Percentiles rank a stretch among this genome's conserved stretches.
phyloP scores from a whole-genome alignment of 2,329 filamentous ascomycete genomes.

The Tolypocladium tundrense region DNA sequence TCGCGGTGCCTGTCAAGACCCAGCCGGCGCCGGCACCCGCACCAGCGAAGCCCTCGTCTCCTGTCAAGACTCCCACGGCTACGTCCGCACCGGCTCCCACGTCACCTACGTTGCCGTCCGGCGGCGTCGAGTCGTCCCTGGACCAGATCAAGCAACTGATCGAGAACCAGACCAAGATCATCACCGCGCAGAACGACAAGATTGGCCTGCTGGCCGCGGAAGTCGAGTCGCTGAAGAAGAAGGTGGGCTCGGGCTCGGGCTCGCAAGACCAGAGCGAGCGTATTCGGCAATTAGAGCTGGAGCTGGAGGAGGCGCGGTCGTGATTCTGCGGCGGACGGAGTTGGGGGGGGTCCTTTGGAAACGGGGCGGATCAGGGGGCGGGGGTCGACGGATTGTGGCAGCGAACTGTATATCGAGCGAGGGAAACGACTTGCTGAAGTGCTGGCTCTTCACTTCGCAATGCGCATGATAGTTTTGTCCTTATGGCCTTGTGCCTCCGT shows the following conservation, averaged over 20 bases:
- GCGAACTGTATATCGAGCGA: not conserved
- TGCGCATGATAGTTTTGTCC: not conserved
- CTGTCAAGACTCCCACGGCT: slow-evolving; percentile 16
- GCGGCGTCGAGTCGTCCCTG: slow-evolving; percentile 52
- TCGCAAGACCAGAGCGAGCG: slow-evolving; percentile 56
- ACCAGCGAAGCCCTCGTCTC: slow-evolving; percentile 20
- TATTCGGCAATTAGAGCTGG: slow-evolving; percentile 57
- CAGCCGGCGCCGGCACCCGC: slow-evolving; percentile 10
- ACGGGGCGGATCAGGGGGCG: not conserved
- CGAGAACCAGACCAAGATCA: slow-evolving; percentile 66
- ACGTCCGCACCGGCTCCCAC: slow-evolving; percentile 18
- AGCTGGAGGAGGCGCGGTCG: slow-evolving; percentile 54
- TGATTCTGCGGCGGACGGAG: slow-evolving; percentile 15
- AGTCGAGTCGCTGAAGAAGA: slow-evolving; percentile 73
- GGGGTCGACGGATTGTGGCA: not conserved
- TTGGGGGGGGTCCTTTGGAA: slow-evolving; percentile 1
- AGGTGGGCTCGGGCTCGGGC: slow-evolving; percentile 41
- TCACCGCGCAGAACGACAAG: slow-evolving; percentile 66
- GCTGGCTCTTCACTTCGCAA: not conserved
- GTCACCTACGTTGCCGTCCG: slow-evolving; percentile 17
- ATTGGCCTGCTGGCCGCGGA: slow-evolving; percentile 61
- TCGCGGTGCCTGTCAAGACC: slow-evolving; percentile 21
- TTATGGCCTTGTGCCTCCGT: not conserved
- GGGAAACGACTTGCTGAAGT: not conserved
- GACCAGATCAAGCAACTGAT: slow-evolving; percentile 69